Conservation (phyloP, 331 rosid species). For the Quercus lobata region DNA sequence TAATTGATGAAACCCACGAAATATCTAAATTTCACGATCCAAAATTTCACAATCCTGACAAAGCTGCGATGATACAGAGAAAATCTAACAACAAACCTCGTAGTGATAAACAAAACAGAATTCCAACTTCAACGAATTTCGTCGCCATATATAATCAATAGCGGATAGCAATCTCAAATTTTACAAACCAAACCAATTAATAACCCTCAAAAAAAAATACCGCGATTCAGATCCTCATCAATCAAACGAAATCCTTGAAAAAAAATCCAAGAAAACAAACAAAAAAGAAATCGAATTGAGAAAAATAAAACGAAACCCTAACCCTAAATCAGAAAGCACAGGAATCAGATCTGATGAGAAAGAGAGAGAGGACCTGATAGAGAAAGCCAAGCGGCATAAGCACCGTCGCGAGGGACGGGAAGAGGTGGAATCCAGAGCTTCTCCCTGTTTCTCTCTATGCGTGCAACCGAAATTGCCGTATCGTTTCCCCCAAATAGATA, state of each 20-base stretch:
- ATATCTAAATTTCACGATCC: no score
- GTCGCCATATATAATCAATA: background rate
- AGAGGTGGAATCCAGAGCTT: slow-evolving; percentile 88
- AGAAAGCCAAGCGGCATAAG: slow-evolving; percentile 63
- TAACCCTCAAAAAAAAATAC: background rate
- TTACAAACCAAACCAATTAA: background rate
- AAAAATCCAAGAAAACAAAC: background rate
- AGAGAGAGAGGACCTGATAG: slow-evolving; percentile 38
- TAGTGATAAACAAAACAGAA: no score
- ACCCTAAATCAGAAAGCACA: background rate
- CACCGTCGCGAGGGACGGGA: slow-evolving; percentile 97
- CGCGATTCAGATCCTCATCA: background rate
- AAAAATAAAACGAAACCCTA: background rate
- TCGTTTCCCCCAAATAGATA: slow-evolving; percentile 9
- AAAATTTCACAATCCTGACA: no score
- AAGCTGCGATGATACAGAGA: no score
- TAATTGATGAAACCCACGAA: no score
- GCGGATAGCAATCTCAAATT: background rate
- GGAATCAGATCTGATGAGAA: slow-evolving; percentile 30
- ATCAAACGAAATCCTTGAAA: background rate
- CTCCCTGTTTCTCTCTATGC: slow-evolving; percentile 9
- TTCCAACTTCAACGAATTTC: no score
- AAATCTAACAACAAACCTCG: no score
- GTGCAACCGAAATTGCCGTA: background rate
- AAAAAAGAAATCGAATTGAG: background rate